These are phyloP conservation scores for Aspergillus persii DNA, from an alignment of 2,329 filamentous ascomycete species.

Conservation along the genomic window DNA sequence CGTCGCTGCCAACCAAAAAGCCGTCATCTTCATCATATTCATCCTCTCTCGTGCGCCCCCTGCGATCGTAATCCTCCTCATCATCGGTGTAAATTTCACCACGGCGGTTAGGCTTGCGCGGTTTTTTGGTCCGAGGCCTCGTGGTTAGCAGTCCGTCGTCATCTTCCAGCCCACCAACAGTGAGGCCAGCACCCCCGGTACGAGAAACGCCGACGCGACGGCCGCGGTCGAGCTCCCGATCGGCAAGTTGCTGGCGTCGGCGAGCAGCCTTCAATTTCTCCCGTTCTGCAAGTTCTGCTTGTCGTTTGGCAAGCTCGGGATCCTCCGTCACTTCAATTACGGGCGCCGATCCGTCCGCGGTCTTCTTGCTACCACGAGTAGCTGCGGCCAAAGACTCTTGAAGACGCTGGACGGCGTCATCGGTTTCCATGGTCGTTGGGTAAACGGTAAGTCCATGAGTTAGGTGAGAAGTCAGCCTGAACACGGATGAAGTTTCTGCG, in stretches of 20 bases:
- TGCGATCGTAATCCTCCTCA: conserved; percentile 47
- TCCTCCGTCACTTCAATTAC: conserved; percentile 61
- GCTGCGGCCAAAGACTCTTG: conserved; percentile 60
- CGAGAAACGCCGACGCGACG: conserved; percentile 47
- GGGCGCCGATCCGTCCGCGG: conserved; percentile 52
- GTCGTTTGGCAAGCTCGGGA: conserved; percentile 59
- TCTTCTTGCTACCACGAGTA: conserved; percentile 51
- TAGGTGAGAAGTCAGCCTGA: conserved; percentile 62
- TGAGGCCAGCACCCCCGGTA: conserved; percentile 51
- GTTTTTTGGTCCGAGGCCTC: conserved; percentile 38
- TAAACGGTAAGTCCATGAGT: conserved; percentile 59
- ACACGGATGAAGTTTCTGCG: conserved; percentile 55
- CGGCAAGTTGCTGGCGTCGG: conserved; percentile 54
- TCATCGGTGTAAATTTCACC: conserved; percentile 51
- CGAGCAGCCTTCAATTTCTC: conserved; percentile 56
- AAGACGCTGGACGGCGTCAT: conserved; percentile 61
- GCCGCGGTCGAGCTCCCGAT: conserved; percentile 56
- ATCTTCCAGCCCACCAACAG: conserved; percentile 58
- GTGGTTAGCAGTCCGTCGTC: conserved; percentile 50
- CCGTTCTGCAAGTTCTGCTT: conserved; percentile 59
- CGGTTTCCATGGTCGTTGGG: conserved; percentile 55
- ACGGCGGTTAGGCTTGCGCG: conserved; percentile 42
- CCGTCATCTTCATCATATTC: conserved; percentile 81
- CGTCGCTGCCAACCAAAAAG: conserved; percentile 61
- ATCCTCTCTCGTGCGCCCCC: conserved; percentile 62